Conservation (phyloP, 2,329 filamentous ascomycete species). For the Fusarium musae region DNA sequence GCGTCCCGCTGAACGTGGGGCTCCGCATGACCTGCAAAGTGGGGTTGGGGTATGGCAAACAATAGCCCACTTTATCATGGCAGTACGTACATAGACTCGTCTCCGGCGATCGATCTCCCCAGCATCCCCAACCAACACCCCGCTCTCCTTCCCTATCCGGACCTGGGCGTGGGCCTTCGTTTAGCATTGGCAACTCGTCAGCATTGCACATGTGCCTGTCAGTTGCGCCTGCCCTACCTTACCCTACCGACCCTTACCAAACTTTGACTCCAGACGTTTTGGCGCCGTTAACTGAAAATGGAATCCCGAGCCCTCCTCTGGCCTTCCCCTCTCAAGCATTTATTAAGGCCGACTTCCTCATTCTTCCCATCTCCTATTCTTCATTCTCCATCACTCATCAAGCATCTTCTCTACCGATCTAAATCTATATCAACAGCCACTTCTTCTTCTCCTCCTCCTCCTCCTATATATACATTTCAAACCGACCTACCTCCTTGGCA, state of each 20-base stretch:
- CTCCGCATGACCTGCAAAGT: slow-evolving; percentile 42
- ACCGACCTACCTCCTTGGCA: slow-evolving; percentile 2
- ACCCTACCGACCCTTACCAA: neutral
- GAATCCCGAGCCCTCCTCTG: slow-evolving; percentile 25
- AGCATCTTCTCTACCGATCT: neutral
- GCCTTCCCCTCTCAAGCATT: slow-evolving; percentile 32
- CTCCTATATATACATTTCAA: slow-evolving; percentile 2
- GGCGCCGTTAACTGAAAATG: slow-evolving; percentile 32
- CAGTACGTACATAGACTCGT: neutral
- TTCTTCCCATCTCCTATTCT: slow-evolving; percentile 20
- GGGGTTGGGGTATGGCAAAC: slow-evolving; percentile 39
- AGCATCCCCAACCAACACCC: slow-evolving; percentile 24
- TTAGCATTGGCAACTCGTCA: slow-evolving; percentile 26
- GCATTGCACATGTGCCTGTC: slow-evolving; percentile 34
- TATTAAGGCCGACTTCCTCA: slow-evolving; percentile 35
- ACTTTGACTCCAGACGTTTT: slow-evolving; percentile 25
- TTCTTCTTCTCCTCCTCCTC: neutral
- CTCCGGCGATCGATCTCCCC: slow-evolving; percentile 11
- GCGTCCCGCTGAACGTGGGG: slow-evolving; percentile 20
- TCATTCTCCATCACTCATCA: slow-evolving; percentile 13
- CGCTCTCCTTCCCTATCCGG: slow-evolving; percentile 39
- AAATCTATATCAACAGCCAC: neutral
- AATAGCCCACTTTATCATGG: slow-evolving; percentile 25
- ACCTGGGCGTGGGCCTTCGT: slow-evolving; percentile 31
- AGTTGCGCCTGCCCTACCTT: slow-evolving; percentile 16